Base-by-base conservation (phyloP, 495 filamentous ascomycete genomes). In the Penicillium canariense region DNA sequence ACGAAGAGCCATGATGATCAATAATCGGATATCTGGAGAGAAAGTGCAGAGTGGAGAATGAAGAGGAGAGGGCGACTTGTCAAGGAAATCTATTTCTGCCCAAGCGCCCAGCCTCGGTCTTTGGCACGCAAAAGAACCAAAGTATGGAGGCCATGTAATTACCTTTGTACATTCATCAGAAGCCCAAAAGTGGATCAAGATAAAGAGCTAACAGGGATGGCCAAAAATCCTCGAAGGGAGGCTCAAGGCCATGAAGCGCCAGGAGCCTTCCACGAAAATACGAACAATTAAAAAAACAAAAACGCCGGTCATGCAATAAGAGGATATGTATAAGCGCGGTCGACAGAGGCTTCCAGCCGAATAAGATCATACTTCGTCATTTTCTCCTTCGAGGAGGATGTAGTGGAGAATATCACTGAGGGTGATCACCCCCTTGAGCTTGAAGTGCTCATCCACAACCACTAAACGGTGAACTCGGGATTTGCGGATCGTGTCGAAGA, bases 401-500 rank as follows among this genome's bases (percentile, higher is more conserved):
- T 97, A 97, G 63, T 95, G 90, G 53, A 99, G 80, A 57, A 99
- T 97, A 71, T 99, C 95, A 58, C 92, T 96, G 52, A 99, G 77
- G 7, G 92, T 96, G 25, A 99, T 84, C 15, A 99, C 82, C 38
- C 94, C 94, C 68, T 87, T 88, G 32, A 99, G 81, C 43, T 84
- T 81, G 71, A 85, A 89, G 48, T 89, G 80, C 35, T 96, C 90
- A 69, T 97, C 91, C 52, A 97, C 89, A 32, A 99, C 86, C 38
- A 97, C 87, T 23, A 99, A 75, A 59, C 94, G 81, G 71, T 99
- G 94, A 22, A 97, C 93, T 28, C 95, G 81, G 12, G 90, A 96
- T 69, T 89, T 92, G 59, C 94, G 89, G 60, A 99, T 91, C 0
- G 95, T 97, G 68, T 96, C 91, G 65, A 97, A 97, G 59, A 99